Conservation (phyloP, 176 grass and related monocot genomes). For the Juncus inflexus region DNA sequence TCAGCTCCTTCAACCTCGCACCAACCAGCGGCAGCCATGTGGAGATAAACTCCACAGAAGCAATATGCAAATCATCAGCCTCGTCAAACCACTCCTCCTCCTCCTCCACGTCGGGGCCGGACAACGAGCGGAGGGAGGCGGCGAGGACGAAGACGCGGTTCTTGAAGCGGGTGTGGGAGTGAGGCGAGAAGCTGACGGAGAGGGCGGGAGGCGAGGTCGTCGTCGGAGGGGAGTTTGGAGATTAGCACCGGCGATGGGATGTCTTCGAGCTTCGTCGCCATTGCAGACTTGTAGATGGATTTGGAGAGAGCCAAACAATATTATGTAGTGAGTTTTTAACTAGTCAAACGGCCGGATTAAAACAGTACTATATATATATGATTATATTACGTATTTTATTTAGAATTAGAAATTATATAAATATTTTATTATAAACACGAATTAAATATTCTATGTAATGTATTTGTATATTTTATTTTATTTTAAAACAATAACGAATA, state of each 20-base stretch:
- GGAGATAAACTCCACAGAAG: slow-evolving; percentile 35
- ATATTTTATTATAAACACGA: too few species aligned
- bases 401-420: too few species aligned
- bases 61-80: slow-evolving; percentile 59
- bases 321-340: not conserved
- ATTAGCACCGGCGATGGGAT: slow-evolving; percentile 39
- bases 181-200: not conserved
- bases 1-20: slow-evolving; percentile 32
- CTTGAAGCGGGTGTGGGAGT: slow-evolving; percentile 23
- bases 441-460: too few species aligned
- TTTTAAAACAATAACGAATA: too few species aligned
- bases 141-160: slow-evolving; percentile 35
- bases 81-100: slow-evolving; percentile 48
- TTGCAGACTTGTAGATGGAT: not conserved
- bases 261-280: slow-evolving; percentile 29
- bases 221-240: slow-evolving; percentile 35
- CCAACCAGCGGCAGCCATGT: slow-evolving; percentile 38
- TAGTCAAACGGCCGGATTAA: too few species aligned
- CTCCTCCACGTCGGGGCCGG: slow-evolving; percentile 19
- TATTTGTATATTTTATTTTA: too few species aligned
- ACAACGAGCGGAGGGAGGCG: slow-evolving; percentile 32
- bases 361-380: too few species aligned
- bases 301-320: not conserved
- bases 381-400: too few species aligned
- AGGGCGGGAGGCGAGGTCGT: slow-evolving; percentile 41